These are phyloP conservation scores for Sesbania bispinosa DNA, from an alignment of 306 rosid species.

Conservation along the genomic window DNA sequence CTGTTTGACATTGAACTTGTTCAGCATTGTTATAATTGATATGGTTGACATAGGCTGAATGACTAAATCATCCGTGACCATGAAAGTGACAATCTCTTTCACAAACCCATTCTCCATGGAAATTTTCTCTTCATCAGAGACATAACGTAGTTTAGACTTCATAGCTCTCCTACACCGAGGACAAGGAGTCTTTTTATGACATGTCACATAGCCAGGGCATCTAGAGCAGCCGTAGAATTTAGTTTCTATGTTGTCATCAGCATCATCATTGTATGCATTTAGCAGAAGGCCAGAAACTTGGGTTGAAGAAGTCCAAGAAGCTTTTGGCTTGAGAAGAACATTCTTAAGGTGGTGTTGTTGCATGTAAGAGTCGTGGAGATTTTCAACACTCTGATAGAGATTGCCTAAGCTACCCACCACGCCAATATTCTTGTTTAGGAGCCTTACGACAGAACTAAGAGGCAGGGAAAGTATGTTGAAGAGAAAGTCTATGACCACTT, in stretches of 20 bases:
- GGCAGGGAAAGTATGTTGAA: slow-evolving; percentile 37
- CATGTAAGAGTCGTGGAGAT: too few species aligned
- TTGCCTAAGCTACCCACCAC: too few species aligned
- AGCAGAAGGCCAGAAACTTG: too few species aligned
- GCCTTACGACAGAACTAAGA: background rate
- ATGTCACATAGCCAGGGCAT: background rate
- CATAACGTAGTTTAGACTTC: background rate
- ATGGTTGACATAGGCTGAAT: slow-evolving; percentile 30
- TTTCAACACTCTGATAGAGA: too few species aligned
- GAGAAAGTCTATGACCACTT: slow-evolving; percentile 40
- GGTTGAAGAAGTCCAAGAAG: too few species aligned
- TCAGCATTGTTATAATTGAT: slow-evolving; percentile 10
- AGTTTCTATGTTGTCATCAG: background rate
- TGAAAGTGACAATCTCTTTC: slow-evolving; percentile 33
- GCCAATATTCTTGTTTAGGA: too few species aligned
- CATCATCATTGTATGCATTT: background rate
- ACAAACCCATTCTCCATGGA: slow-evolving; percentile 9
- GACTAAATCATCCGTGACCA: slow-evolving; percentile 38
- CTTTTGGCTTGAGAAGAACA: too few species aligned
- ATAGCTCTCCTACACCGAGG: fast-evolving
- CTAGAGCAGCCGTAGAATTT: background rate
- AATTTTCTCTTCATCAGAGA: background rate
- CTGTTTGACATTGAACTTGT: slow-evolving; percentile 26
- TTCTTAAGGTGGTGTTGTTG: too few species aligned
- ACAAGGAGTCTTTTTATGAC: background rate